Conservation (phyloP, 176 grass and related monocot genomes). For the Aegilops bicornis region DNA sequence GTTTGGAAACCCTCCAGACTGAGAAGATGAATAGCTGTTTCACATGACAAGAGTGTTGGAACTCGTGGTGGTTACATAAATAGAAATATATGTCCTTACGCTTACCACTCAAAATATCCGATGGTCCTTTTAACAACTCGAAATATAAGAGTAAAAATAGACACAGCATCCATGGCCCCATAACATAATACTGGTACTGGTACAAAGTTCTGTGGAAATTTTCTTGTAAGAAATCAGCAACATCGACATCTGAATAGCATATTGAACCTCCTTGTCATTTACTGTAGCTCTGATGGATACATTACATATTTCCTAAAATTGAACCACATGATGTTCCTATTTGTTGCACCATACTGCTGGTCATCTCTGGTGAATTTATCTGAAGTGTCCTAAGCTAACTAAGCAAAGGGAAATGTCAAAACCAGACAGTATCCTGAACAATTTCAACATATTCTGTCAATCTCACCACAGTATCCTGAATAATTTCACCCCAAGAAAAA, state of each 20-base stretch:
- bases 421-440: background rate
- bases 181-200: background rate
- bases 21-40: slow-evolving; percentile 86
- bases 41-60: slow-evolving; percentile 23
- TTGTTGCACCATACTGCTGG: background rate
- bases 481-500: background rate
- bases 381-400: background rate
- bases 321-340: background rate
- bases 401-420: background rate
- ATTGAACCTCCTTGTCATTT: background rate
- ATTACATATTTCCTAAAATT: background rate
- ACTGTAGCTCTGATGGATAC: background rate
- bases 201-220: background rate
- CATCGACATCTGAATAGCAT: background rate
- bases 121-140: background rate
- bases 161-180: background rate
- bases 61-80: background rate
- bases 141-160: background rate
- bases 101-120: slow-evolving; percentile 4
- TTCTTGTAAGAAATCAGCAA: background rate
- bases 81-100: background rate
- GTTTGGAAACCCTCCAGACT: slow-evolving; percentile 59
- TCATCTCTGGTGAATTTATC: slow-evolving; percentile 6
- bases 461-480: background rate
- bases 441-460: background rate